phyloP scores from a whole-genome alignment of 2,329 filamentous ascomycete species.

The Bipolaris oryzae region DNA sequence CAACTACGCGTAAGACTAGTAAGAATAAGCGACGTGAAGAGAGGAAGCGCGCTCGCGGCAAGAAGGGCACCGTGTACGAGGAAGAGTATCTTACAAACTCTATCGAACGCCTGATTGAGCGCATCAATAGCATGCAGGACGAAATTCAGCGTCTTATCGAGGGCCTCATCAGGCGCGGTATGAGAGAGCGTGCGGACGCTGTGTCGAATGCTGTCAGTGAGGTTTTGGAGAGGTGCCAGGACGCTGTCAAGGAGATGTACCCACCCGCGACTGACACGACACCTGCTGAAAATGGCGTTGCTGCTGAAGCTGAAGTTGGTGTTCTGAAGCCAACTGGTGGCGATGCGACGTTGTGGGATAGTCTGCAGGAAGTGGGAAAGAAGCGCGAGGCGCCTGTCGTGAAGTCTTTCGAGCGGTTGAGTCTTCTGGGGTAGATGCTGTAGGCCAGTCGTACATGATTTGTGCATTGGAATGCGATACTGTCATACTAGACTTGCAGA shows the following conservation, averaged over 20 bases:
- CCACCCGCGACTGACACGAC: constrained; percentile 2
- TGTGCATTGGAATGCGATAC: background rate
- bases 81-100: constrained; percentile 95
- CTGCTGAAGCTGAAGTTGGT: constrained; percentile 20
- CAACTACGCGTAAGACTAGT: constrained; percentile 77
- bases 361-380: constrained; percentile 48
- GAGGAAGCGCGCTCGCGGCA: constrained; percentile 89
- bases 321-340: constrained; percentile 48
- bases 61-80: constrained; percentile 97
- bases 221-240: constrained; percentile 71
- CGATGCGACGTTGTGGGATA: constrained; percentile 55
- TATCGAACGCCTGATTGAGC: constrained; percentile 79
- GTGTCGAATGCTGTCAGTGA: constrained; percentile 76
- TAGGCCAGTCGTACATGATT: background rate
- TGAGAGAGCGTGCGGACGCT: constrained; percentile 84
- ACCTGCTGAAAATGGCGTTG: constrained; percentile 3
- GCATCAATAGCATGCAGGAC: constrained; percentile 72
- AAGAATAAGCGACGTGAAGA: constrained; percentile 91
- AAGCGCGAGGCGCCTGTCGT: constrained; percentile 58
- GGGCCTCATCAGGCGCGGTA: constrained; percentile 76
- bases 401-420: constrained; percentile 57
- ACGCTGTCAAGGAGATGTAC: constrained; percentile 65
- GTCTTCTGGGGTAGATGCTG: constrained; percentile 29
- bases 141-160: constrained; percentile 79
- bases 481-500: background rate